phyloP scores from a whole-genome alignment of 2,329 filamentous ascomycete genomes.

The Juglanconis oblonga region DNA sequence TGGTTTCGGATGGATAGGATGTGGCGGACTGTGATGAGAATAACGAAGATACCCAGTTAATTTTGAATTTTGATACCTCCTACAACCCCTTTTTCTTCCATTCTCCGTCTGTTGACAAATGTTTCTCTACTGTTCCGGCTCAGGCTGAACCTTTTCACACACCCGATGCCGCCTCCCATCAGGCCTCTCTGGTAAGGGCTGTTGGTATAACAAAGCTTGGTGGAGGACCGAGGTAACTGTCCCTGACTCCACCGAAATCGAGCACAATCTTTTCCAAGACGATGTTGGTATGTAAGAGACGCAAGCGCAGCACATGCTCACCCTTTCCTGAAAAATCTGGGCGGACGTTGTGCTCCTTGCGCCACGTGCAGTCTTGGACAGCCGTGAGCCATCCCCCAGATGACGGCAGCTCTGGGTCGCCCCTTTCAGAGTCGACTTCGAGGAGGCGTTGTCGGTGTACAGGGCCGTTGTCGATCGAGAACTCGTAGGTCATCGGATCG shows the following conservation, averaged over 20 bases:
- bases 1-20: no score
- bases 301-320: constrained; percentile 25
- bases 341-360: constrained; percentile 3
- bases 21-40: no score
- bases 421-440: constrained; percentile 22
- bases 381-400: constrained; percentile 17
- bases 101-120: no score
- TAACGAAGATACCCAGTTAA: no score
- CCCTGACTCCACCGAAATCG: constrained; percentile 33
- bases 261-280: constrained; percentile 33
- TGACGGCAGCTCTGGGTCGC: constrained; percentile 8
- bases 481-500: constrained; percentile 40
- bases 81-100: no score
- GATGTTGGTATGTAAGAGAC: constrained; percentile 27
- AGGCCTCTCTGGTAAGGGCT: no score
- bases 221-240: constrained; percentile 34
- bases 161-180: no score
- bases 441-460: constrained; percentile 16
- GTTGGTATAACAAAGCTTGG: neutral
- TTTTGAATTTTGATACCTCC: no score
- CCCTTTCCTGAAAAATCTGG: constrained; percentile 1
- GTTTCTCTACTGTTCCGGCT: no score
- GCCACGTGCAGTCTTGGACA: constrained; percentile 20
- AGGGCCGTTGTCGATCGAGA: constrained; percentile 32
- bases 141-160: no score